Evolutionary conservation across 495 filamentous ascomycete species (phyloP), one percentile per base, ranked within the genome.

Genomic region (Annulohypoxylon maeteangense): DNA sequence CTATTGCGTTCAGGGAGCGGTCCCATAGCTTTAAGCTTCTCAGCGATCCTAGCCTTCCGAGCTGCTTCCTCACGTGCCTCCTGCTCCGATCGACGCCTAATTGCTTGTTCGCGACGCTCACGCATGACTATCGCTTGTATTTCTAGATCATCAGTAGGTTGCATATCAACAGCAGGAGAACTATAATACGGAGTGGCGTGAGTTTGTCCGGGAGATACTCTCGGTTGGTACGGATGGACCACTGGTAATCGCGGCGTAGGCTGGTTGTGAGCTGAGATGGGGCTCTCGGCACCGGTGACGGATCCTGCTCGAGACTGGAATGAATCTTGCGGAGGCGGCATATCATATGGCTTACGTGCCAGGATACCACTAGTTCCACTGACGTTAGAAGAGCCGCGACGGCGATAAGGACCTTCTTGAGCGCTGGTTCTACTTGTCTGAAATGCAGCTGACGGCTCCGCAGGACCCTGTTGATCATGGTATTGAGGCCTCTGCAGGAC

Each of bases 341-440:
- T 79, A 34, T 87, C 86, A 31, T 79, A 79, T n/a, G 79, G 80
- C 70, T 79, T 81, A 55, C 75, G 77, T 59, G 85, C 86, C 74
- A 87, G 87, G 50, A 85, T 86, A 45, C 91, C 92, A 79, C 94
- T 98, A 62, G 93, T 93, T 31, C 94, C 95, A 76, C 95, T 98
- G 29, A 97, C 91, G 75, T 94, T 97, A 1, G 95, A 97, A n/a
- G 95, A 98, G 55, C 91, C 90, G 48, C 96, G 90, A 48, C 93
- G 89, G 62, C 94, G 89, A 27, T 85, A 87, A 85, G 89, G 84
- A 12, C 82, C 87, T 64, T 94, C 91, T 55, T 90, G 90, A 34
- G 87, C 87, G 70, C 85, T 89, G 11, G 86, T 86, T 48, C 93
- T 87, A 65, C 90, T 88, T 7, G 91, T 93, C 74, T 97, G 95